Evolutionary conservation across 2,329 filamentous ascomycete genomes (phyloP).

Genomic region (Biscogniauxia mediterranea): DNA sequence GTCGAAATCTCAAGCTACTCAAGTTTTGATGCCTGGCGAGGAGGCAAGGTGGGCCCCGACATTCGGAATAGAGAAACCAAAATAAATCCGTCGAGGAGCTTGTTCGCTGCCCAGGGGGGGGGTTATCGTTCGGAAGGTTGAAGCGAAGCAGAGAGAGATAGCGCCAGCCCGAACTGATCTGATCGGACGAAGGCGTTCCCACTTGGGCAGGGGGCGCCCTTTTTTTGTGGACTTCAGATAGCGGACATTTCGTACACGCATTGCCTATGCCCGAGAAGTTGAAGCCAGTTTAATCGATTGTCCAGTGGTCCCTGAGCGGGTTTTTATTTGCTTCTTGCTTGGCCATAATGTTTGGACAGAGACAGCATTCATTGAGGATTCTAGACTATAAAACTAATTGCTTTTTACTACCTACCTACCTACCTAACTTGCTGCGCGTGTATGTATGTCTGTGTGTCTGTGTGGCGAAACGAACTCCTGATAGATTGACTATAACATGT

Average conservation of each 20-base stretch:
- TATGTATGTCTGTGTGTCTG: not conserved
- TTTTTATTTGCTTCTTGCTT: not conserved
- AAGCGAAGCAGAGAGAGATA: constrained; percentile 3
- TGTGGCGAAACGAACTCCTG: not conserved
- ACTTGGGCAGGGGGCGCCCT: too few species aligned
- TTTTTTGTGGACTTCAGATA: not conserved
- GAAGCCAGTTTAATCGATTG: too few species aligned
- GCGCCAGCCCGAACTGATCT: constrained; percentile 1
- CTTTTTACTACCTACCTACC: not conserved
- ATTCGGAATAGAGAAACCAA: not conserved
- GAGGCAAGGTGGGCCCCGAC: not conserved
- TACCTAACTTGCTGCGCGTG: not conserved
- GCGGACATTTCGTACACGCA: not conserved
- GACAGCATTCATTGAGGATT: not conserved
- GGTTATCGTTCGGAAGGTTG: constrained; percentile 8
- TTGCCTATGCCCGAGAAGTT: not conserved
- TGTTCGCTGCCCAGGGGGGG: not conserved
- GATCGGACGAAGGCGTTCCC: not conserved
- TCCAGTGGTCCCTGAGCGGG: too few species aligned
- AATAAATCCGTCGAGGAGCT: not conserved
- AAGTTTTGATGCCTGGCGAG: not conserved
- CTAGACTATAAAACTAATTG: not conserved
- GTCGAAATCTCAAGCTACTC: not conserved
- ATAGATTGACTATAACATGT: not conserved
- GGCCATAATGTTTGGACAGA: not conserved